phyloP scores from a whole-genome alignment of 129 eudicot genomes.

The Pittosporum tobira region DNA sequence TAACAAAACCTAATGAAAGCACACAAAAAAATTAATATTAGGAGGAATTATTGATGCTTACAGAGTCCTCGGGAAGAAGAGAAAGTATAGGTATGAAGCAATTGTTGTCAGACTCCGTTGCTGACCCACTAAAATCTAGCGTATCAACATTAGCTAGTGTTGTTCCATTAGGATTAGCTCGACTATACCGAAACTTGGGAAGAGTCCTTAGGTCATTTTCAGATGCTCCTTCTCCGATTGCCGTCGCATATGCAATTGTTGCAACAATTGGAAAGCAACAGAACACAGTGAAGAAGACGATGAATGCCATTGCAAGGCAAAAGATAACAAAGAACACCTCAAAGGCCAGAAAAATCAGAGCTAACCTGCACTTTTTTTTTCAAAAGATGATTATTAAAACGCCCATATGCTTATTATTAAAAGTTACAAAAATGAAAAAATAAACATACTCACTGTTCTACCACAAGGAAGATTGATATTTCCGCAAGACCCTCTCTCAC shows the following conservation, averaged over 20 bases:
- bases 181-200: constrained; percentile 33
- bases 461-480: too few species aligned
- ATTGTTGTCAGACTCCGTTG: constrained; percentile 5
- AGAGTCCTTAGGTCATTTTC: constrained; percentile 38
- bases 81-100: constrained; percentile 9
- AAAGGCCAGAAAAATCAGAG: constrained; percentile 40
- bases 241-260: constrained; percentile 35
- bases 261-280: constrained; percentile 39
- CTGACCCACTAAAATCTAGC: constrained; percentile 9
- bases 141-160: not conserved
- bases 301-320: constrained; percentile 35
- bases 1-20: too few species aligned
- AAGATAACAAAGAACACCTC: constrained; percentile 43
- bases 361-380: not conserved
- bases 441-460: too few species aligned
- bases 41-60: constrained; percentile 27
- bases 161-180: not conserved
- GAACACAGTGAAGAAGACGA: constrained; percentile 29
- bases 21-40: too few species aligned
- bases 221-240: constrained; percentile 38
- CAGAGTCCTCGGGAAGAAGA: constrained; percentile 36
- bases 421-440: too few species aligned
- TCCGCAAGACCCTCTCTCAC: too few species aligned
- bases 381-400: not conserved
- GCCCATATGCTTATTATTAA: not conserved